phyloP scores from a whole-genome alignment of 108 stramenopile species.

The Pseudonitzschia multiseries region DNA sequence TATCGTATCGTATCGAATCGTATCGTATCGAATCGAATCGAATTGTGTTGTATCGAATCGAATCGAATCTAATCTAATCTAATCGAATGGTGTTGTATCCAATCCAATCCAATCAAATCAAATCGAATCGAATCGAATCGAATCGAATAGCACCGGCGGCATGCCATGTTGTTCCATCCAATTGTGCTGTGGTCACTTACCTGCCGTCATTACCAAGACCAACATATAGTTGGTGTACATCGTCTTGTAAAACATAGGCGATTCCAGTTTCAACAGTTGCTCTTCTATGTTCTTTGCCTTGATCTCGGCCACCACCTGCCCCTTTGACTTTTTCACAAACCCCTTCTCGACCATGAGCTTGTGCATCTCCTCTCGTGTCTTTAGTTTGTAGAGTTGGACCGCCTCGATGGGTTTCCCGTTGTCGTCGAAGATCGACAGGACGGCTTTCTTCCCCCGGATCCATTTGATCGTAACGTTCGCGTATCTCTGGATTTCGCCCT shows the following conservation, averaged over 20 bases:
- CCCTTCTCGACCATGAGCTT: slow-evolving; percentile 61
- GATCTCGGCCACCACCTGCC: slow-evolving; percentile 14
- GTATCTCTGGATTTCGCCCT: slow-evolving; percentile 30
- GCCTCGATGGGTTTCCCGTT: slow-evolving; percentile 29
- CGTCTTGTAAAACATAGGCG: background rate
- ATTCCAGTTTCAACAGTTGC: slow-evolving; percentile 7
- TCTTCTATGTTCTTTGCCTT: slow-evolving; percentile 6
- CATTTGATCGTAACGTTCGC: slow-evolving; percentile 28
- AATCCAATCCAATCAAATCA: too few species aligned
- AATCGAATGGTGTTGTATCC: too few species aligned
- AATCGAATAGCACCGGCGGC: too few species aligned
- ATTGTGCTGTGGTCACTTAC: too few species aligned
- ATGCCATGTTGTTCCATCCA: too few species aligned
- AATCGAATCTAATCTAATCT: too few species aligned
- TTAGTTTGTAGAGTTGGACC: slow-evolving; percentile 50
- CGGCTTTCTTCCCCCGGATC: slow-evolving; percentile 29
- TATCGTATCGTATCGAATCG: too few species aligned
- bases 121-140: too few species aligned
- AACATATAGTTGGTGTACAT: background rate
- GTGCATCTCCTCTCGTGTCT: slow-evolving; percentile 66
- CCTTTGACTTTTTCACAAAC: slow-evolving; percentile 30
- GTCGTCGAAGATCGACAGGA: slow-evolving; percentile 26
- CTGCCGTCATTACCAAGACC: background rate
- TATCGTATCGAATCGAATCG: too few species aligned
- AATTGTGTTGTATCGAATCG: too few species aligned